Evolutionary conservation across 2,329 filamentous ascomycete genomes (phyloP), one percentile per base, ranked within the genome.

Genomic region (Fusarium setosum): DNA sequence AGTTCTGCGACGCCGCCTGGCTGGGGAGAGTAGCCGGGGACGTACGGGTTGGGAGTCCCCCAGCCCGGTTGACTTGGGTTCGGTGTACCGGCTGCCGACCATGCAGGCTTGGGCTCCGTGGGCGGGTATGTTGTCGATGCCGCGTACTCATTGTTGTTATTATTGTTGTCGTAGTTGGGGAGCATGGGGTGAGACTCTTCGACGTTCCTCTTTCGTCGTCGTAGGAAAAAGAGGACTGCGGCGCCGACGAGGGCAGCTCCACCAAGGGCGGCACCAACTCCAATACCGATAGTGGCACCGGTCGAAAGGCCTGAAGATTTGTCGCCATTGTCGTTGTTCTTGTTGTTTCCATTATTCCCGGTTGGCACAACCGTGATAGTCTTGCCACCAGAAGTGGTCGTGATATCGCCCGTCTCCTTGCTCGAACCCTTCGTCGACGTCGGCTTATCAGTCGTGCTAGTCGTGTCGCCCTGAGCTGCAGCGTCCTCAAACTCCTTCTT

Each of bases 401-500:
- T 63, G 5, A 57, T 52, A 38, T 40, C 26, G n/a, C 24, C 42
- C n/a, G 59, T 57, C 7, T 55, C 31, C 4, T 54, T 29, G 9
- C 41, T 57, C 21, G 52, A 35, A 0, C 64, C 58, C 3, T 57
- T 48, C n/a, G 17, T 29, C n/a, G 48, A 59, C n/a, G 56, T 51
- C 4, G 61, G 44, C 18, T 24, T 18, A 24, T 31, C 32, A 6
- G 58, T 42, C 20, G 52, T 53, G 3, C 58, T 40, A 4, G 48
- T 35, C 11, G 44, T 56, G 4, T 50, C 52, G 1, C 58, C 51
- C 34, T 67, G 48, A 20, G 59, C 23, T 53, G 63, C 72, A 2
- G 73, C 68, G 4, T 62, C 59, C 45, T 83, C 54, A 61, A 83
- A 86, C 18, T 80, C 75, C 21, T 74, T 65, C 67, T 82, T 73